Evolutionary conservation across 805 yeast genomes (phyloP).

Genomic region (Helenozyma rhizophorensis): DNA sequence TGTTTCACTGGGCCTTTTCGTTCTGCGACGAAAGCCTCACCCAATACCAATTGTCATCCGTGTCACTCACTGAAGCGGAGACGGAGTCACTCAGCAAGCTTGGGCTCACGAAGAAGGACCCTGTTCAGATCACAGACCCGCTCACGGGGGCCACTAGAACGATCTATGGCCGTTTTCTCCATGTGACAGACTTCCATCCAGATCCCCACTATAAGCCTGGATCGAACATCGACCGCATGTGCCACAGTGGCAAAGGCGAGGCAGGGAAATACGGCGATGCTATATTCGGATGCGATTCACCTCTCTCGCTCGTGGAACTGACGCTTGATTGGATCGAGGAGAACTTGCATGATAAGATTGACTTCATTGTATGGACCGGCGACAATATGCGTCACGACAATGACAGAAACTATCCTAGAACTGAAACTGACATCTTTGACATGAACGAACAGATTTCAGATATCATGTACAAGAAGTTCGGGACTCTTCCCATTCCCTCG

Average conservation of each 20-base stretch:
- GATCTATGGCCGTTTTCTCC: conserved; percentile 76
- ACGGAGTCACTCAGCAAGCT: conserved; percentile 8
- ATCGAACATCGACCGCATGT: conserved; percentile 42
- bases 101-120: conserved; percentile 33
- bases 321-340: conserved; percentile 65
- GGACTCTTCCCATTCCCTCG: conserved; percentile 55
- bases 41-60: no score
- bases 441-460: conserved; percentile 58
- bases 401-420: conserved; percentile 69
- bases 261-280: conserved; percentile 77
- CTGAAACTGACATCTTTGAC: conserved; percentile 65
- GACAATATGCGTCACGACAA: conserved; percentile 84
- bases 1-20: no score
- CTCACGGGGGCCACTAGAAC: conserved; percentile 20
- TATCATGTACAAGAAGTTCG: conserved; percentile 50
- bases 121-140: conserved; percentile 20
- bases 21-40: no score
- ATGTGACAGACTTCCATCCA: conserved; percentile 83
- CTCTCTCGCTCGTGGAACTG: conserved; percentile 53
- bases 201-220: conserved; percentile 63
- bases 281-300: conserved; percentile 72
- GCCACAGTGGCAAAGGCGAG: conserved; percentile 54
- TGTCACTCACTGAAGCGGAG: no score
- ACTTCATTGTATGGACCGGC: conserved; percentile 88
- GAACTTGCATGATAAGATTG: conserved; percentile 70